Evolutionary conservation across 495 filamentous ascomycete genomes (phyloP).

Genomic region (Monascus purpureus): DNA sequence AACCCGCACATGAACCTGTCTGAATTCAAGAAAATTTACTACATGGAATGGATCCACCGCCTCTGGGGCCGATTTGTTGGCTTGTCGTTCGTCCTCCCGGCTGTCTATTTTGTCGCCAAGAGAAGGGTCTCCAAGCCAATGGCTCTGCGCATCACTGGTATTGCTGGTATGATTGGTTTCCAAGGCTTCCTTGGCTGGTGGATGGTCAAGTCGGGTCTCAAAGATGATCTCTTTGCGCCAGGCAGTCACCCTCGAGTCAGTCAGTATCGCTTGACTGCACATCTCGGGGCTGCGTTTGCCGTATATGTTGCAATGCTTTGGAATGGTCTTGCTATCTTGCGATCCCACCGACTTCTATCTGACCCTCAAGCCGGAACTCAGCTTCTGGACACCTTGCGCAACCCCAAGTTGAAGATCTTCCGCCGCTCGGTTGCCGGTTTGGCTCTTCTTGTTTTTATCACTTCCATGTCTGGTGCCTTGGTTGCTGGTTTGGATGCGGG

Average conservation of each 20-base stretch:
- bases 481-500: slow-evolving; percentile 94
- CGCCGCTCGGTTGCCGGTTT: slow-evolving; percentile 60
- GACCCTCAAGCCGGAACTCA: slow-evolving; percentile 42
- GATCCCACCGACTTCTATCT: slow-evolving; percentile 51
- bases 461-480: slow-evolving; percentile 82
- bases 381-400: slow-evolving; percentile 42
- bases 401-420: slow-evolving; percentile 55
- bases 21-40: slow-evolving; percentile 98
- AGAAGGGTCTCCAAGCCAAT: slow-evolving; percentile 67
- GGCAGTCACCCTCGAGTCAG: slow-evolving; percentile 83
- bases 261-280: slow-evolving; percentile 84
- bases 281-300: slow-evolving; percentile 77
- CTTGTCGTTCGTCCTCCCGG: slow-evolving; percentile 74
- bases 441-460: slow-evolving; percentile 65
- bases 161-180: slow-evolving; percentile 80
- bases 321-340: slow-evolving; percentile 75
- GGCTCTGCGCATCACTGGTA: slow-evolving; percentile 63
- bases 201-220: slow-evolving; percentile 96
- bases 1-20: slow-evolving; percentile 82
- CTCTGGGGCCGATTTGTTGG: slow-evolving; percentile 93
- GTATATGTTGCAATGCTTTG: slow-evolving; percentile 91
- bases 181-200: slow-evolving; percentile 96
- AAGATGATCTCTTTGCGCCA: slow-evolving; percentile 85
- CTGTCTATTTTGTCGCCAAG: slow-evolving; percentile 74
- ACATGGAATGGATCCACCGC: slow-evolving; percentile 97